These are phyloP conservation scores for Chondrus crispus DNA, from an alignment of 23 red algal genomes.

Conservation along the genomic window DNA sequence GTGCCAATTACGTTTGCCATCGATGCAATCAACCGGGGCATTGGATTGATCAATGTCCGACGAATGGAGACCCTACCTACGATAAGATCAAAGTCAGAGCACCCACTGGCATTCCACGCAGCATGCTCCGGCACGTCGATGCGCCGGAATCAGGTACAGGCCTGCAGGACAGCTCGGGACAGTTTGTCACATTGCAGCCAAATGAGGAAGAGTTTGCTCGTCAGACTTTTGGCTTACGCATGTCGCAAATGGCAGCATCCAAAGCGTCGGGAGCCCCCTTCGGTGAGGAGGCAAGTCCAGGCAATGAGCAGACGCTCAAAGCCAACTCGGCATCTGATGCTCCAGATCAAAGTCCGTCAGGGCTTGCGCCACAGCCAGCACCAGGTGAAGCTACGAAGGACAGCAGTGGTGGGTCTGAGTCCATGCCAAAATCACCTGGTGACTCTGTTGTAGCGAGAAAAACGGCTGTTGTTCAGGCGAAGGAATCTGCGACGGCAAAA, in stretches of 20 bases:
- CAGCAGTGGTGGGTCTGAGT: not conserved
- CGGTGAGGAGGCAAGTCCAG: not conserved
- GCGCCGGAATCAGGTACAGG: conserved; percentile 85
- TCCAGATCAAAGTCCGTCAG: not conserved
- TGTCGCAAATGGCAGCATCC: conserved; percentile 41
- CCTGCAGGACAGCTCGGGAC: conserved; percentile 67
- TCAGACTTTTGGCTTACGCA: conserved; percentile 73
- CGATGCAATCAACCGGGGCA: conserved; percentile 93
- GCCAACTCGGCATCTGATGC: not conserved
- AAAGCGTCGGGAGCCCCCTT: not conserved
- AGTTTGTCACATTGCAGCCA: conserved; percentile 88
- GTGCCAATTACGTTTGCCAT: conserved; percentile 94
- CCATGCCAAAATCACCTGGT: not conserved
- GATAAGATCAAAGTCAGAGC: conserved; percentile 88
- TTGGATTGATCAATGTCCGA: conserved; percentile 98
- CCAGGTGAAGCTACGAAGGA: not conserved
- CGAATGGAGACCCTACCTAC: conserved; percentile 83
- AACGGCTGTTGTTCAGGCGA: not conserved
- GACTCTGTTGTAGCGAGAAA: not conserved
- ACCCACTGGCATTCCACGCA: conserved; percentile 96
- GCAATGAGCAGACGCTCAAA: not conserved
- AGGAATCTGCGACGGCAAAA: not conserved
- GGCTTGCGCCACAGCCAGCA: not conserved
- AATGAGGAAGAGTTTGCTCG: conserved; percentile 94
- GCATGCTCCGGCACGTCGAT: conserved; percentile 89